phyloP scores from a whole-genome alignment of 164 flowering plant species.

The Paratinospora sagittata region DNA sequence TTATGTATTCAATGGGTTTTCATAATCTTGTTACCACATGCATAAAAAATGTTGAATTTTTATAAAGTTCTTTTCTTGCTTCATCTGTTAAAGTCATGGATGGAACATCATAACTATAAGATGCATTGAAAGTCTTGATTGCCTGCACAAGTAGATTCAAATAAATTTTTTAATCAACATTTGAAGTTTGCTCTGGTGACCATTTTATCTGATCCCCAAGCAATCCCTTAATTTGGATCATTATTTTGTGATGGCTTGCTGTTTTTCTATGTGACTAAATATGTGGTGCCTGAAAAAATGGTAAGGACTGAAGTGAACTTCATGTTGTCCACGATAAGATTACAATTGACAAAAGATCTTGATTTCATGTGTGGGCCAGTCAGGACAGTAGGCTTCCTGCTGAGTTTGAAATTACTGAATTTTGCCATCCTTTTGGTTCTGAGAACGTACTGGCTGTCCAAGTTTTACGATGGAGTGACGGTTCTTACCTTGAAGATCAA shows the following conservation, averaged over 20 bases:
- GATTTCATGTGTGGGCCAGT: slow-evolving; percentile 38
- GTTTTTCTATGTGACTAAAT: neutral
- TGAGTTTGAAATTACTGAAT: slow-evolving; percentile 91
- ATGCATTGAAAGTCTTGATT: neutral
- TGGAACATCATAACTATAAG: too few species aligned
- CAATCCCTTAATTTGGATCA: neutral
- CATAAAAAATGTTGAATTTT: too few species aligned
- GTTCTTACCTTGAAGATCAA: slow-evolving; percentile 99
- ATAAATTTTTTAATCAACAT: neutral
- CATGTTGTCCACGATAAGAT: neutral
- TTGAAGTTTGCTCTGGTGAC: neutral
- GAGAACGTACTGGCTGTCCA: slow-evolving; percentile 89
- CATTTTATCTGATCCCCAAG: neutral
- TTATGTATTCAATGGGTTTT: too few species aligned
- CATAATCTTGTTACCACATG: too few species aligned
- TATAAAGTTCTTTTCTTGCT: neutral
- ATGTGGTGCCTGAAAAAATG: neutral
- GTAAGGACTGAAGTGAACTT: neutral
- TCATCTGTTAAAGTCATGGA: neutral
- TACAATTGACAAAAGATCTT: slow-evolving; percentile 2
- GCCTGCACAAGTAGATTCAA: neutral
- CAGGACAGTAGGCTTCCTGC: slow-evolving; percentile 98
- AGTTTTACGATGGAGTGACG: slow-evolving; percentile 97
- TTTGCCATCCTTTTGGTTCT: slow-evolving; percentile 63
- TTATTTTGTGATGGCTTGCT: neutral